Conservation (phyloP, 805 yeast species). For the Zygosaccharomyces lentus region DNA sequence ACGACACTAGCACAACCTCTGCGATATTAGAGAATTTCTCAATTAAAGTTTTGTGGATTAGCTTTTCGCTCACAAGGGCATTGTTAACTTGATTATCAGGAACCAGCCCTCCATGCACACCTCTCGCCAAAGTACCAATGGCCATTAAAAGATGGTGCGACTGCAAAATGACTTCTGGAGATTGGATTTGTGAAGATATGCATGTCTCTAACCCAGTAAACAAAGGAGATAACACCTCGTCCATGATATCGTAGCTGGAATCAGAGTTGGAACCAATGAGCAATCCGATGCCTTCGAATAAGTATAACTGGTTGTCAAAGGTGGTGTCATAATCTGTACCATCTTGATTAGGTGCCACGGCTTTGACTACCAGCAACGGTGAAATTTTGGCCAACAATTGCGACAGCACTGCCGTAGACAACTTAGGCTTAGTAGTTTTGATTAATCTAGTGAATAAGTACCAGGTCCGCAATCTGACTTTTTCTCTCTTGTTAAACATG, state of each 20-base stretch:
- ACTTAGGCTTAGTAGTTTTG: slow-evolving; percentile 65
- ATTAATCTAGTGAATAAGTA: slow-evolving; percentile 80
- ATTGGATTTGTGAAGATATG: slow-evolving; percentile 44
- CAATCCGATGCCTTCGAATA: slow-evolving; percentile 84
- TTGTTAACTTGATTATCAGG: slow-evolving; percentile 40
- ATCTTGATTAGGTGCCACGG: slow-evolving; percentile 27
- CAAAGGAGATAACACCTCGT: slow-evolving; percentile 67
- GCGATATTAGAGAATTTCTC: slow-evolving; percentile 63
- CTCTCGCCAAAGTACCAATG: slow-evolving; percentile 84
- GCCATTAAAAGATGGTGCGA: slow-evolving; percentile 86
- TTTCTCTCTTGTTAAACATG: slow-evolving; percentile 65
- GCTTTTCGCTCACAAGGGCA: slow-evolving; percentile 29
- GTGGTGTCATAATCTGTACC: slow-evolving; percentile 49
- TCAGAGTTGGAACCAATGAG: slow-evolving; percentile 52
- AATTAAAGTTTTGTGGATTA: slow-evolving; percentile 33
- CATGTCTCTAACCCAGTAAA: slow-evolving; percentile 67
- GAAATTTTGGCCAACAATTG: slow-evolving; percentile 61
- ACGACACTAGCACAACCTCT: slow-evolving; percentile 76
- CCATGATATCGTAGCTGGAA: slow-evolving; percentile 45
- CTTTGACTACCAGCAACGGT: slow-evolving; percentile 54
- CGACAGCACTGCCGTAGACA: slow-evolving; percentile 48
- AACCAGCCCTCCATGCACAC: slow-evolving; percentile 56
- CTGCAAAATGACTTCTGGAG: slow-evolving; percentile 53
- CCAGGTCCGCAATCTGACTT: slow-evolving; percentile 85
- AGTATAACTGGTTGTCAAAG: slow-evolving; percentile 73